Evolutionary conservation across 2,329 filamentous ascomycete genomes (phyloP).

Genomic region (Cladosporium velox): DNA sequence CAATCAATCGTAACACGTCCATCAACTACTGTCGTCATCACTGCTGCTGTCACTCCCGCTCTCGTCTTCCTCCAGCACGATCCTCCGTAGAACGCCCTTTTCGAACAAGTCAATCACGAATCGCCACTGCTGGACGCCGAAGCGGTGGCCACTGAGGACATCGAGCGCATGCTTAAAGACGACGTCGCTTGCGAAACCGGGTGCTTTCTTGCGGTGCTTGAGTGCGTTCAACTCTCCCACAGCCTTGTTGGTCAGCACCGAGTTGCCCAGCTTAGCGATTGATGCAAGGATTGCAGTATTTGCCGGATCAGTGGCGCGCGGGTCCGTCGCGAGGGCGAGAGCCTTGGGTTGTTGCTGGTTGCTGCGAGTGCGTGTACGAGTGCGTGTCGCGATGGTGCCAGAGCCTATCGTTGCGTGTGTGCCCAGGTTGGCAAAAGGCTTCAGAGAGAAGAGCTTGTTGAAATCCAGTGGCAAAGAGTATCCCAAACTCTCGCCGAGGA

Average conservation of each 20-base stretch:
- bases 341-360: constrained; percentile 12
- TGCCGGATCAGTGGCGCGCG: constrained; percentile 52
- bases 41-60: constrained; percentile 57
- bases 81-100: constrained; percentile 78
- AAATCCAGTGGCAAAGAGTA: constrained; percentile 83
- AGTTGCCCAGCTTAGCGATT: constrained; percentile 87
- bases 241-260: constrained; percentile 85
- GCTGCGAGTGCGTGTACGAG: constrained; percentile 21
- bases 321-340: constrained; percentile 13
- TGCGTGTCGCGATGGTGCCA: constrained; percentile 2
- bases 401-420: constrained; percentile 19
- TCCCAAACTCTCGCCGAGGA: constrained; percentile 78
- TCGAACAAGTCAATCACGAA: constrained; percentile 95
- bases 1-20: neutral
- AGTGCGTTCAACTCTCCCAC: constrained; percentile 71
- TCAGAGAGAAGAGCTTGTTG: constrained; percentile 72
- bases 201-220: constrained; percentile 61
- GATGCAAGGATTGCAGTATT: constrained; percentile 79
- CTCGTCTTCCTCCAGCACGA: constrained; percentile 74
- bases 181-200: constrained; percentile 71
- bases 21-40: constrained; percentile 8
- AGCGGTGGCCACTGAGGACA: constrained; percentile 85
- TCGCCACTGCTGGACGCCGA: constrained; percentile 79
- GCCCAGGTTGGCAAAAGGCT: constrained; percentile 21
- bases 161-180: constrained; percentile 85